phyloP scores from a whole-genome alignment of 1,284 basidiomycete species.

The Caloboletus inedulis region DNA sequence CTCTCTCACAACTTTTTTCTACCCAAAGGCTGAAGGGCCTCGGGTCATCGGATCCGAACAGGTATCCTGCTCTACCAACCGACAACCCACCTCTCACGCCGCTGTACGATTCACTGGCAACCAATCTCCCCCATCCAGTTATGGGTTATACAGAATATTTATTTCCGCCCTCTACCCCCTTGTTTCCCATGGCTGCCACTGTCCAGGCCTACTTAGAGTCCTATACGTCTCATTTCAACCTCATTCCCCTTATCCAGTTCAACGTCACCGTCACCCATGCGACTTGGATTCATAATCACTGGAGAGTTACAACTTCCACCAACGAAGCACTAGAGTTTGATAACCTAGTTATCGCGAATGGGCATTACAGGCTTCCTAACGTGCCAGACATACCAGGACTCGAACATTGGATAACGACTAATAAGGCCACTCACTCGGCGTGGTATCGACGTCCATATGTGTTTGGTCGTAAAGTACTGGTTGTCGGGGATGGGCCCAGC shows the following conservation, averaged over 20 bases:
- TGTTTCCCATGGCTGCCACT: conserved; percentile 57
- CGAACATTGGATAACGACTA: conserved; percentile 48
- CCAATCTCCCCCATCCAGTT: conserved; percentile 71
- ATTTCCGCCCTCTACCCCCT: conserved; percentile 66
- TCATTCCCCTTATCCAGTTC: conserved; percentile 55
- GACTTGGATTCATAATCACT: conserved; percentile 42
- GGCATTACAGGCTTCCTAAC: conserved; percentile 64
- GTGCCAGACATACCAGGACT: conserved; percentile 60
- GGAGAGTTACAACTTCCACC: conserved; percentile 46
- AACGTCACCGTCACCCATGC: conserved; percentile 46
- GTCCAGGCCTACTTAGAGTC: conserved; percentile 61
- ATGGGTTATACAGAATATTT: conserved; percentile 64
- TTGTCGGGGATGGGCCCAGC: conserved; percentile 71
- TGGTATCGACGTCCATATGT: conserved; percentile 60
- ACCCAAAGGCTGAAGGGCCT: background rate
- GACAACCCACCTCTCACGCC: conserved; percentile 60
- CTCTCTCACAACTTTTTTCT: background rate
- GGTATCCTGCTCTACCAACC: conserved; percentile 53
- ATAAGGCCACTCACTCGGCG: conserved; percentile 57
- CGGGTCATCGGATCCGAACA: conserved; percentile 25
- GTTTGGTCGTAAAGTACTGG: conserved; percentile 51
- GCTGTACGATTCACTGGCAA: conserved; percentile 70
- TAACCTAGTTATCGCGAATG: conserved; percentile 66
- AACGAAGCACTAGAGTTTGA: conserved; percentile 48
- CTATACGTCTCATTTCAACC: conserved; percentile 56